Percentiles rank a stretch among this genome's conserved stretches.
Evolutionary conservation across 129 eudicot species (phyloP).

Genomic region (Heracleum sosnowskyi): DNA sequence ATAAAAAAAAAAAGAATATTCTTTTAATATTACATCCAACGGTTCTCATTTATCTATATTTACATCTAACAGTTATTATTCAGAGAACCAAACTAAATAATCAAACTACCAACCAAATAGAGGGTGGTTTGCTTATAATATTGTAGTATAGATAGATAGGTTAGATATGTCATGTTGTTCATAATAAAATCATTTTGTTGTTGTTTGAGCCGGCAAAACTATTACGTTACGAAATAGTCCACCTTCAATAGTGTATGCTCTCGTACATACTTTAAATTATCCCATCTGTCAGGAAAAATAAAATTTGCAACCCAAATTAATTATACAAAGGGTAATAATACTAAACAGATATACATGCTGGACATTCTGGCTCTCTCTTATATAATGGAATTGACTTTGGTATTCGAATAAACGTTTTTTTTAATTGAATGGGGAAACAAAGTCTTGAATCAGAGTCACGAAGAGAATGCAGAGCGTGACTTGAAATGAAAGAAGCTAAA

Average conservation of each 20-base stretch:
- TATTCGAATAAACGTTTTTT: neutral
- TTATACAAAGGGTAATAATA: neutral
- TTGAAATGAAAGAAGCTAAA: neutral
- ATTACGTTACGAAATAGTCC: slow-evolving; percentile 9
- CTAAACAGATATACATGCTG: neutral
- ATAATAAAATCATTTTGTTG: neutral
- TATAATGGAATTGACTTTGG: neutral
- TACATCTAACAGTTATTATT: no score
- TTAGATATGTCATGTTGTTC: slow-evolving; percentile 1
- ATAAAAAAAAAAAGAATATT: no score
- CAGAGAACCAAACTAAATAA: no score
- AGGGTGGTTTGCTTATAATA: no score
- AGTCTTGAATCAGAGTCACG: neutral
- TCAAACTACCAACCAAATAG: no score
- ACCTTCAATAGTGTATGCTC: neutral
- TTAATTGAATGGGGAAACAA: neutral
- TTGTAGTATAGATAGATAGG: no score
- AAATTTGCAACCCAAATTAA: neutral
- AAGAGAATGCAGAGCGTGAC: slow-evolving; percentile 5
- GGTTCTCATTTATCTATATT: no score
- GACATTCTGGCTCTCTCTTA: neutral
- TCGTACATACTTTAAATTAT: neutral
- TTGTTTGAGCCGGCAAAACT: neutral
- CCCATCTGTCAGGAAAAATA: neutral
- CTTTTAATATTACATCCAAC: no score